A percentile compares a stretch with the other conserved stretches of the same genome.
Evolutionary conservation across 371 early-diverging fungal genomes (phyloP).

Genomic region (Mucor plumbeus): DNA sequence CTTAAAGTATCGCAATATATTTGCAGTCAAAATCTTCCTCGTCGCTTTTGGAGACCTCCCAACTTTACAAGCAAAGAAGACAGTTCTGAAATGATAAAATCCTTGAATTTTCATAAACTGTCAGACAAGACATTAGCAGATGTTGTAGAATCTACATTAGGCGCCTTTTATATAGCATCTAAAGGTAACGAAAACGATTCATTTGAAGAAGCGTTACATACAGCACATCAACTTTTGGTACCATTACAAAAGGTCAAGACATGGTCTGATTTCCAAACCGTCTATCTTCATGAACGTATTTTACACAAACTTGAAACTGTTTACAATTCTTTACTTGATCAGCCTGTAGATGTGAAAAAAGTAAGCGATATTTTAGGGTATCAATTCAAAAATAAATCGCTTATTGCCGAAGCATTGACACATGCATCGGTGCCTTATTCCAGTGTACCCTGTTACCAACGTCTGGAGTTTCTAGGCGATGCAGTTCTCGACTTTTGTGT

Average conservation of each 20-base stretch:
- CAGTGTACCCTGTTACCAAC: slow-evolving; percentile 76
- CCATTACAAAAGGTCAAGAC: slow-evolving; percentile 52
- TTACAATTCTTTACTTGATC: slow-evolving; percentile 5
- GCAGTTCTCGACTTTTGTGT: slow-evolving; percentile 83
- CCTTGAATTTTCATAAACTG: slow-evolving; percentile 41
- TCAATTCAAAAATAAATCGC: slow-evolving; percentile 65
- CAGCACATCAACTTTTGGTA: slow-evolving; percentile 54
- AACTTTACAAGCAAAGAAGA: slow-evolving; percentile 42
- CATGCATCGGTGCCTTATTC: slow-evolving; percentile 72
- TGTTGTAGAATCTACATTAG: slow-evolving; percentile 85
- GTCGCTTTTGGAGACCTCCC: slow-evolving; percentile 62
- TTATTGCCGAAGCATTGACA: slow-evolving; percentile 84
- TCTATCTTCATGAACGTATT: slow-evolving; percentile 9
- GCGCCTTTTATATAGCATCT: slow-evolving; percentile 70
- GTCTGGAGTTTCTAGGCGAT: slow-evolving; percentile 93
- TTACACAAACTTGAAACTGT: not conserved
- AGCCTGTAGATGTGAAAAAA: slow-evolving; percentile 18
- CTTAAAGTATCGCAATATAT: slow-evolving; percentile 62
- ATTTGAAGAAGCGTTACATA: slow-evolving; percentile 57
- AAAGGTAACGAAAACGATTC: slow-evolving; percentile 39
- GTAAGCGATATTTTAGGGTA: slow-evolving; percentile 71
- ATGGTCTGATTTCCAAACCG: slow-evolving; percentile 51
- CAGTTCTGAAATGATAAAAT: slow-evolving; percentile 32
- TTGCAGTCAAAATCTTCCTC: slow-evolving; percentile 55
- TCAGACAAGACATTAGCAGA: slow-evolving; percentile 89